Conservation (phyloP, 2,329 filamentous ascomycete genomes). For the Epichloe gansuensis region DNA sequence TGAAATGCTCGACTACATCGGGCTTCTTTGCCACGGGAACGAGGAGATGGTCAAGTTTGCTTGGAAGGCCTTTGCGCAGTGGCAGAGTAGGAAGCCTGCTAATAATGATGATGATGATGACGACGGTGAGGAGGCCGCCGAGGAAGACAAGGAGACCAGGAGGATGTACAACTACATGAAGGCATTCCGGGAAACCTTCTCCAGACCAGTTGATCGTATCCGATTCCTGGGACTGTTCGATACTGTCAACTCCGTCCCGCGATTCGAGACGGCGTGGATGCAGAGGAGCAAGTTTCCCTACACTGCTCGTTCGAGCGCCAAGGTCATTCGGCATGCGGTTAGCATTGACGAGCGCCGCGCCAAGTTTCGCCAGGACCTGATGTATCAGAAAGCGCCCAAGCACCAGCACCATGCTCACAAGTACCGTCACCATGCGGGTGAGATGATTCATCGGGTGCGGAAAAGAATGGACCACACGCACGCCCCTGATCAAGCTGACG, state of each 20-base stretch:
- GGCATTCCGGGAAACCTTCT: slow-evolving; percentile 70
- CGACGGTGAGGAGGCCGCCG: slow-evolving; percentile 17
- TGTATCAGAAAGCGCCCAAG: slow-evolving; percentile 34
- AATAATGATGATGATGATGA: slow-evolving; percentile 28
- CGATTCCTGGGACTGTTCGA: slow-evolving; percentile 70
- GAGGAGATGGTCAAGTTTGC: slow-evolving; percentile 77
- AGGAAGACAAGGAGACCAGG: slow-evolving; percentile 20
- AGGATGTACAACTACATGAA: slow-evolving; percentile 64
- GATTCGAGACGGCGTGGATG: slow-evolving; percentile 68
- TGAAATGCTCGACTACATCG: slow-evolving; percentile 76
- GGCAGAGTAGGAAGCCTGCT: slow-evolving; percentile 48
- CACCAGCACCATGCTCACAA: slow-evolving; percentile 10
- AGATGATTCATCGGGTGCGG: slow-evolving; percentile 10
- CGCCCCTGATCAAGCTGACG: background rate
- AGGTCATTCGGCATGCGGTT: slow-evolving; percentile 55
- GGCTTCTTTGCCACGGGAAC: slow-evolving; percentile 67
- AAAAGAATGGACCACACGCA: slow-evolving; percentile 8
- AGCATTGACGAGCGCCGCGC: slow-evolving; percentile 58
- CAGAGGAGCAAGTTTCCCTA: slow-evolving; percentile 66
- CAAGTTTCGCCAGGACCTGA: slow-evolving; percentile 59
- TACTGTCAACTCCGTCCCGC: slow-evolving; percentile 67
- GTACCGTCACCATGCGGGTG: slow-evolving; percentile 12
- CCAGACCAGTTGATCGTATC: slow-evolving; percentile 59
- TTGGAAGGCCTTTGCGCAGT: slow-evolving; percentile 69
- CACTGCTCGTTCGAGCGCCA: slow-evolving; percentile 42